Percentiles rank a stretch among this genome's conserved stretches.
Evolutionary conservation across 1,284 basidiomycete species (phyloP).

Genomic region (Ganoderma multipileum): DNA sequence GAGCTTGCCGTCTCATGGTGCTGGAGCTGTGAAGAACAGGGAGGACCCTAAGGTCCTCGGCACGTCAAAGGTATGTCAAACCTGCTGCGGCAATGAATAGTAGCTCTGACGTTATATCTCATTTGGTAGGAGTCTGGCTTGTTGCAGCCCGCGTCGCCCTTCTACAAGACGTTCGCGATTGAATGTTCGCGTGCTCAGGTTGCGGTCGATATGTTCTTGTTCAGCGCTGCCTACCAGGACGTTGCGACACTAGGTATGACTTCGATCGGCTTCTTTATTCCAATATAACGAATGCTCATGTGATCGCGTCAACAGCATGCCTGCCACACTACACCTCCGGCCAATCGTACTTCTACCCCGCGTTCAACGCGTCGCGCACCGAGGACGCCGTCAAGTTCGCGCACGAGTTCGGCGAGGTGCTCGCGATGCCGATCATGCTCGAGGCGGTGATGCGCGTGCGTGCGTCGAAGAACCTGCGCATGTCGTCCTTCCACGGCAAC

Average conservation of each 20-base stretch:
- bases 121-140: conserved; percentile 77
- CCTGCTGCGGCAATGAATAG: neutral
- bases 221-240: conserved; percentile 93
- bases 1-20: conserved; percentile 87
- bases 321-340: conserved; percentile 98
- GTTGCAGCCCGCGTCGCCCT: conserved; percentile 88
- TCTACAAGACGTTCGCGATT: conserved; percentile 99
- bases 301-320: conserved; percentile 60
- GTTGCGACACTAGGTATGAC: conserved; percentile 85
- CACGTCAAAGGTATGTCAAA: conserved; percentile 78
- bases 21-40: conserved; percentile 93
- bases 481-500: conserved; percentile 99
- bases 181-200: conserved; percentile 98
- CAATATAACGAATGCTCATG: conserved; percentile 13
- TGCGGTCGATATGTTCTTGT: conserved; percentile 99
- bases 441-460: conserved; percentile 99
- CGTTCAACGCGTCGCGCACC: conserved; percentile 92
- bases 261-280: neutral
- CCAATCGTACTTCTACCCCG: conserved; percentile 98
- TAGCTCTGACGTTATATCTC: conserved; percentile 7
- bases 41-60: conserved; percentile 98
- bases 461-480: conserved; percentile 91
- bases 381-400: conserved; percentile 99
- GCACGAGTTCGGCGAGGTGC: conserved; percentile 93
- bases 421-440: conserved; percentile 94